Evolutionary conservation across 805 yeast species (phyloP).

Genomic region (Lipomyces chichibuensis): DNA sequence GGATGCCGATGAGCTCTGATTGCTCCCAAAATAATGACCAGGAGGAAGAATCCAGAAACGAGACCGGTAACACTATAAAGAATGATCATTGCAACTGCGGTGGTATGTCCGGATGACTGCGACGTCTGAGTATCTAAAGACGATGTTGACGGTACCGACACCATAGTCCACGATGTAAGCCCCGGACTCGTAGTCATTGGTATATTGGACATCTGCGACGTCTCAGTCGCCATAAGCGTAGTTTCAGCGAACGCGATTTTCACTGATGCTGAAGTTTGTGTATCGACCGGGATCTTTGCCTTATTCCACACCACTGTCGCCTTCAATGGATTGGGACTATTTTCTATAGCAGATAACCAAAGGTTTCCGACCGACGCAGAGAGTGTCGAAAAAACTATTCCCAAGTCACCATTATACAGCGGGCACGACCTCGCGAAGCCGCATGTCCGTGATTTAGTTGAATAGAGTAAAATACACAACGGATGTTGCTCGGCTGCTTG

Average conservation of each 20-base stretch:
- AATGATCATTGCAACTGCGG: slow-evolving; percentile 42
- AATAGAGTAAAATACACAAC: slow-evolving; percentile 25
- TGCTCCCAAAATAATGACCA: slow-evolving; percentile 43
- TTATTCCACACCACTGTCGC: slow-evolving; percentile 25
- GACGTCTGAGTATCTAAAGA: background rate
- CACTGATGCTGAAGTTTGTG: slow-evolving; percentile 6
- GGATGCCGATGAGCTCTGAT: slow-evolving; percentile 45
- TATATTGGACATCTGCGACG: slow-evolving; percentile 8
- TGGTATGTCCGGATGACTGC: background rate
- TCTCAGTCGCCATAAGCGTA: background rate
- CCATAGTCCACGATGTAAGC: slow-evolving; percentile 14
- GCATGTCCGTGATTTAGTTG: slow-evolving; percentile 22
- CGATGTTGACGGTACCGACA: background rate
- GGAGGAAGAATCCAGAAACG: slow-evolving; percentile 40
- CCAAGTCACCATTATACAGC: slow-evolving; percentile 23
- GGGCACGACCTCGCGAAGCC: slow-evolving; percentile 17
- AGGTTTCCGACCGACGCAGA: slow-evolving; percentile 19
- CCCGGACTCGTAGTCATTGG: slow-evolving; percentile 18
- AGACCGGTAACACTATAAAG: slow-evolving; percentile 42
- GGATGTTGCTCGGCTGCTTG: slow-evolving; percentile 23
- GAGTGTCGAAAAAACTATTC: slow-evolving; percentile 30
- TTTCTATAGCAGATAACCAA: slow-evolving; percentile 10
- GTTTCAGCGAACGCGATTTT: background rate
- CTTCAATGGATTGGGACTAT: background rate
- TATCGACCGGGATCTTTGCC: slow-evolving; percentile 17